Evolutionary conservation across 2,329 filamentous ascomycete species (phyloP).

Genomic region (Fusarium newnesense): DNA sequence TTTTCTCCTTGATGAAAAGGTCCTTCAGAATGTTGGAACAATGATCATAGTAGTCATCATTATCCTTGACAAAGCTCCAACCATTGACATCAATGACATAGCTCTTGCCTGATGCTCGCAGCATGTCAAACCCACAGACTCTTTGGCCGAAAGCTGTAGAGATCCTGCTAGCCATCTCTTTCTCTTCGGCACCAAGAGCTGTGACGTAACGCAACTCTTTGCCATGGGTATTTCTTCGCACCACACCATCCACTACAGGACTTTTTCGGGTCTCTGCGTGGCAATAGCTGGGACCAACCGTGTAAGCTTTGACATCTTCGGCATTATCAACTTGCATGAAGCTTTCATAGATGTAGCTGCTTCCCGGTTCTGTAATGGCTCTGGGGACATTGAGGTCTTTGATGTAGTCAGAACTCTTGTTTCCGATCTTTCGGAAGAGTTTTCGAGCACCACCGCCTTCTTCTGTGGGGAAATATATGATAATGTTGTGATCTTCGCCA

Average conservation of each 20-base stretch:
- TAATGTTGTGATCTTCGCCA: conserved; percentile 98
- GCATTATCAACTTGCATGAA: conserved; percentile 97
- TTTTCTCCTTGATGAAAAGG: conserved; percentile 85
- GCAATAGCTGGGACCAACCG: conserved; percentile 90
- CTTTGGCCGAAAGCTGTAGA: conserved; percentile 91
- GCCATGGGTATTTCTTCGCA: conserved; percentile 94
- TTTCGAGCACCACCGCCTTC: conserved; percentile 89
- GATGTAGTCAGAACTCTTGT: conserved; percentile 97
- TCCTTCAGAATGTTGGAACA: conserved; percentile 86
- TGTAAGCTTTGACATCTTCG: conserved; percentile 98
- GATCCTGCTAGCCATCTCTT: conserved; percentile 87
- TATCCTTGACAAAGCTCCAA: conserved; percentile 99
- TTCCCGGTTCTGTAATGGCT: conserved; percentile 80
- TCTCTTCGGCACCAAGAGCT: conserved; percentile 81
- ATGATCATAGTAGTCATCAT: conserved; percentile 97
- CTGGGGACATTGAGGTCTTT: conserved; percentile 79
- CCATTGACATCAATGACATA: conserved; percentile 99
- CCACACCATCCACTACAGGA: conserved; percentile 94
- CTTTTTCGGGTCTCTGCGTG: conserved; percentile 98
- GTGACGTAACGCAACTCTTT: conserved; percentile 98
- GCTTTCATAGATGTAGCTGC: conserved; percentile 96
- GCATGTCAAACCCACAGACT: conserved; percentile 94
- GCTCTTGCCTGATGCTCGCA: conserved; percentile 88
- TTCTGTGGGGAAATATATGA: conserved; percentile 93
- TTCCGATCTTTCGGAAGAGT: conserved; percentile 96